A percentile compares a stretch with the other conserved stretches of the same genome.
These are phyloP conservation scores for Colletotrichum gloeosporioides DNA, from an alignment of 2,329 filamentous ascomycete species.

Conservation along the genomic window DNA sequence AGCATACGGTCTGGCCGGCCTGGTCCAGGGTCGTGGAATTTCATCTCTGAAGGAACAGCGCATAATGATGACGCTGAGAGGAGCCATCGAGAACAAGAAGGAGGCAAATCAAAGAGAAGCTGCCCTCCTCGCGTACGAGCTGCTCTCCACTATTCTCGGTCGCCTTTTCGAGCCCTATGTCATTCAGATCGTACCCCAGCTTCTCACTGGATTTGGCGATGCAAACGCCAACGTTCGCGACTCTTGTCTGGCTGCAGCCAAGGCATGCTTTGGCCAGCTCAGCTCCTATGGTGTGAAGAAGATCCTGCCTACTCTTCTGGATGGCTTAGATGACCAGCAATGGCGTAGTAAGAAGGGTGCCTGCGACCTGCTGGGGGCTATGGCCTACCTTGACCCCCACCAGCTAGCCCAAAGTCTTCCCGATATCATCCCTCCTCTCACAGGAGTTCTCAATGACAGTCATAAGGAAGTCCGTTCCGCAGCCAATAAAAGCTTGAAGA, in stretches of 20 bases:
- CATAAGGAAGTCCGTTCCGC: slow-evolving; percentile 95
- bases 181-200: slow-evolving; percentile 90
- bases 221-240: slow-evolving; percentile 88
- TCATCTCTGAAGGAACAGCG: slow-evolving; percentile 82
- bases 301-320: slow-evolving; percentile 87
- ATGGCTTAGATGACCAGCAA: slow-evolving; percentile 91
- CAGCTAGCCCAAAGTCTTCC: slow-evolving; percentile 91
- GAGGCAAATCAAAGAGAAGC: slow-evolving; percentile 88
- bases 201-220: slow-evolving; percentile 90
- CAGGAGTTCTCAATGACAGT: slow-evolving; percentile 92
- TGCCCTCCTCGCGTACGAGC: slow-evolving; percentile 87
- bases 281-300: slow-evolving; percentile 97
- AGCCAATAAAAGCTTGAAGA: slow-evolving; percentile 94
- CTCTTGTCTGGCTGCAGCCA: slow-evolving; percentile 89
- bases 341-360: slow-evolving; percentile 99
- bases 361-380: slow-evolving; percentile 93
- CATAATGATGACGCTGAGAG: slow-evolving; percentile 80
- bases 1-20: slow-evolving; percentile 90
- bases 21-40: slow-evolving; percentile 88
- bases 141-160: slow-evolving; percentile 85
- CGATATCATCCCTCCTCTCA: slow-evolving; percentile 95
- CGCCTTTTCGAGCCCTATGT: slow-evolving; percentile 95
- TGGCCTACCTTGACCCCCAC: slow-evolving; percentile 97
- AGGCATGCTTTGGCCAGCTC: slow-evolving; percentile 89
- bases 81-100: slow-evolving; percentile 93